Conservation (phyloP, 352 stramenopile genomes). For the Phytopythium cucurbitacearum region DNA sequence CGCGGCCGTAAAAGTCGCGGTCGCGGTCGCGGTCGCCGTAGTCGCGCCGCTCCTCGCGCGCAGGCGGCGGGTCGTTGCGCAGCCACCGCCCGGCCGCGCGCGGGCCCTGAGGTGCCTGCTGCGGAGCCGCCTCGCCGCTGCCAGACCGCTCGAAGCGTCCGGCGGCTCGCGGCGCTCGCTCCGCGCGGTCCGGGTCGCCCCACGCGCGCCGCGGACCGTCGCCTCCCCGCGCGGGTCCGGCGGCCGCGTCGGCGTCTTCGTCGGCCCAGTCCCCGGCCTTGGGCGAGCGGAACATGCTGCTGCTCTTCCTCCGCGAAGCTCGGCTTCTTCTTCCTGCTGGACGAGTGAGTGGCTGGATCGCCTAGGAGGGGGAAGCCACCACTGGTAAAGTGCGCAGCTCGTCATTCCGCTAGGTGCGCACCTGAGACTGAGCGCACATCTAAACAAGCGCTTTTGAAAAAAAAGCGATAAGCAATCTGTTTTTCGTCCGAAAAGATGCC, state of each 20-base stretch:
- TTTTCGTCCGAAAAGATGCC: no score
- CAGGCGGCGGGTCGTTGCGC: no score
- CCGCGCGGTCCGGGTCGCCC: conserved; percentile 8
- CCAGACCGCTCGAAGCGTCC: conserved; percentile 6
- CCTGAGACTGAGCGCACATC: no score
- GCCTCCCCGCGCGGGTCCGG: conserved; percentile 6
- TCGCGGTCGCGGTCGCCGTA: conserved; percentile 15
- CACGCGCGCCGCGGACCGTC: conserved; percentile 5
- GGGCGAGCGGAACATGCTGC: conserved; percentile 64
- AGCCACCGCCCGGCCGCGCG: no score
- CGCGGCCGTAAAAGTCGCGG: conserved; percentile 9
- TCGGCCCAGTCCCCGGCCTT: conserved; percentile 69
- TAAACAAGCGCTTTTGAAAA: no score
- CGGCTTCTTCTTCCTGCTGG: no score
- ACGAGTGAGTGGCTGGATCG: no score
- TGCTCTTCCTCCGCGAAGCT: background rate
- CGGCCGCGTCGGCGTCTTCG: conserved; percentile 55
- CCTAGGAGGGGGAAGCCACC: no score
- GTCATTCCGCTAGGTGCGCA: no score
- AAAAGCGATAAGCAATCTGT: no score
- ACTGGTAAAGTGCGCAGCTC: no score
- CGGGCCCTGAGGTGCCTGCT: background rate
- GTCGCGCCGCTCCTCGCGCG: no score
- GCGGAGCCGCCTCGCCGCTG: background rate
- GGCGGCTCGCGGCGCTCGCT: conserved; percentile 2